Conservation (phyloP, 768 basidiomycete genomes). For the Flagelloscypha sp. region DNA sequence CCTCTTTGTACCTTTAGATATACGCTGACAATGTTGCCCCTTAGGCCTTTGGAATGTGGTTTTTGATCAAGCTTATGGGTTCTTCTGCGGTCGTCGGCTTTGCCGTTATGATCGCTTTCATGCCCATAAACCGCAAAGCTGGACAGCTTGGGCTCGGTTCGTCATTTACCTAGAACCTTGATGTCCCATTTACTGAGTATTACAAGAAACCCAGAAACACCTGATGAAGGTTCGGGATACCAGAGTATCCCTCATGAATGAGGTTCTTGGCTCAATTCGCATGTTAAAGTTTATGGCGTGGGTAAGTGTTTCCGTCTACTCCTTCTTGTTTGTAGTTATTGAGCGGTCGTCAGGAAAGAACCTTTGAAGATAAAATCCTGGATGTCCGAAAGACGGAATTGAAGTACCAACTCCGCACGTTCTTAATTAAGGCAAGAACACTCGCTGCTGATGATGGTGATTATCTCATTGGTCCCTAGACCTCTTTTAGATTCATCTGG, state of each 20-base stretch:
- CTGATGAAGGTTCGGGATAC: slow-evolving; percentile 66
- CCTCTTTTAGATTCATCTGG: no score
- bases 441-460: no score
- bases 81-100: slow-evolving; percentile 49
- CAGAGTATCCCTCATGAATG: slow-evolving; percentile 62
- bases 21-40: no score
- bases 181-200: no score
- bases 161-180: no score
- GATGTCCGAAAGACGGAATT: slow-evolving; percentile 50
- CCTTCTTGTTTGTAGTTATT: slow-evolving; percentile 29
- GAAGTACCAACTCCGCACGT: slow-evolving; percentile 53
- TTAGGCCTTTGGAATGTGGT: slow-evolving; percentile 43
- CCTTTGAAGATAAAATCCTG: slow-evolving; percentile 47
- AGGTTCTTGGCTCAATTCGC: slow-evolving; percentile 47
- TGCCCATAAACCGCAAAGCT: slow-evolving; percentile 55
- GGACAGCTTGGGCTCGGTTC: slow-evolving; percentile 52
- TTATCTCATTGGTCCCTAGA: no score
- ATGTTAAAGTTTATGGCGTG: slow-evolving; percentile 54
- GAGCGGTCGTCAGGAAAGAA: slow-evolving; percentile 68
- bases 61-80: slow-evolving; percentile 46
- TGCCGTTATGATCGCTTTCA: slow-evolving; percentile 37
- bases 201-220: slow-evolving; percentile 62
- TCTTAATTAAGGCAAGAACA: slow-evolving; percentile 48
- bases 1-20: no score
- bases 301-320: background rate